Percentiles rank a stretch among this genome's conserved stretches.
These are phyloP conservation scores for Eleusine coracana DNA, from an alignment of 176 grass and related monocot genomes.

Conservation along the genomic window DNA sequence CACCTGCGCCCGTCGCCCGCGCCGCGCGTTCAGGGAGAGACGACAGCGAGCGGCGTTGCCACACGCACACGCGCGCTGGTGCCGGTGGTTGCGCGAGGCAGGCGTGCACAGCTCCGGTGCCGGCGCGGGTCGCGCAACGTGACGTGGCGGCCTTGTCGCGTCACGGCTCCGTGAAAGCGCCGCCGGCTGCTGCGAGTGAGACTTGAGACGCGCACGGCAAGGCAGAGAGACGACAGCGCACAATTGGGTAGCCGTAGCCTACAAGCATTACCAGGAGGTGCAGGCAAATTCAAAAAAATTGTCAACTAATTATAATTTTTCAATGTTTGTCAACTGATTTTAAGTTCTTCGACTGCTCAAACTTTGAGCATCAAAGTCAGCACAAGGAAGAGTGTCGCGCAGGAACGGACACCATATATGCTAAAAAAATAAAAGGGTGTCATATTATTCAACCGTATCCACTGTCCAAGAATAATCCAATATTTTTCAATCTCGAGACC, in stretches of 20 bases:
- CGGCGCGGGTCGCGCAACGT: not conserved
- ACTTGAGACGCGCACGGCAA: not conserved
- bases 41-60: not conserved
- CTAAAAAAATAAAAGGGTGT: not conserved
- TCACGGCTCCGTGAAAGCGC: not conserved
- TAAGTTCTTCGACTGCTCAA: too few species aligned
- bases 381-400: not conserved
- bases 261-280: not conserved
- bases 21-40: not conserved
- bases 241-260: not conserved
- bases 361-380: not conserved
- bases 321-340: not conserved
- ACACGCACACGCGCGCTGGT: not conserved
- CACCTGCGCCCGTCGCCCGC: not conserved
- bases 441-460: constrained; percentile 21
- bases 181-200: not conserved
- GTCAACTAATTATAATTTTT: too few species aligned
- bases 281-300: too few species aligned
- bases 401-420: not conserved
- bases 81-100: not conserved
- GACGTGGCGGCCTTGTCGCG: not conserved
- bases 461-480: constrained; percentile 37
- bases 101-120: not conserved
- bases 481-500: not conserved
- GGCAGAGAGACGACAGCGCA: not conserved